Base-by-base conservation (phyloP, 1,139 yeast species). In the Protomyces gravidus region DNA sequence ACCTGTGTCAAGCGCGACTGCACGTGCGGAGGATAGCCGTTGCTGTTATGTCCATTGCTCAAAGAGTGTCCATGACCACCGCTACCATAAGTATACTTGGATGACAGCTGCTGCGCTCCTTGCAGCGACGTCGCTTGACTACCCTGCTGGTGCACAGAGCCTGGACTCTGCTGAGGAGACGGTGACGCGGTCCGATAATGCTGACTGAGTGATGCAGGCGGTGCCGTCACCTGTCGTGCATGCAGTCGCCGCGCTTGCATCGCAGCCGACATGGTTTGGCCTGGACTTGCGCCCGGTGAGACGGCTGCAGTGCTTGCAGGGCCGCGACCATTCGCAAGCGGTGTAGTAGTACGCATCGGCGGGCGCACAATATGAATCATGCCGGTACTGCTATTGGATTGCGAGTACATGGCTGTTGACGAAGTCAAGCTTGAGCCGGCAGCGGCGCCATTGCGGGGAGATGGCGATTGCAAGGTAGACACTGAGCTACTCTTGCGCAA, bases 191-290 rank as follows among this genome's bases (percentile, higher is more conserved):
- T 19, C 5, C 58, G 23, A 17, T 53, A 53, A 36, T 53, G 58
- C 27, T 53, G 58, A 11, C 51, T 45, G 27, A 53, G 28, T n/a
- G 58, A 46, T 1, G 58, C 58, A 11, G 58, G 58, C 17, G 58
- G 58, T 15, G 58, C 46, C 9, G 58, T 53, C 17, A 33, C 45
- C 26, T 53, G 58, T 15, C 58, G 50, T 32, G 47, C 42, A 23
- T 36, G 21, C 21, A 15, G 42, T 3, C 42, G 42, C 2, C 42
- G 42, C 19, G 42, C 42, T 36, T 36, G 42, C 42, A 36, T 36
- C 11, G 42, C 42, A 9, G 42, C 42, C 19, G 42, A 36, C 21
- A 17, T 36, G 19, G 42, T 36, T 15, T 36, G 42, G 9, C 42
- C 42, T 19, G 42, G 42, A 36, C 42, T 36, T 36, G 42, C 42